Conservation (phyloP, 805 yeast genomes). For the Grigorovia yakushimaensis region DNA sequence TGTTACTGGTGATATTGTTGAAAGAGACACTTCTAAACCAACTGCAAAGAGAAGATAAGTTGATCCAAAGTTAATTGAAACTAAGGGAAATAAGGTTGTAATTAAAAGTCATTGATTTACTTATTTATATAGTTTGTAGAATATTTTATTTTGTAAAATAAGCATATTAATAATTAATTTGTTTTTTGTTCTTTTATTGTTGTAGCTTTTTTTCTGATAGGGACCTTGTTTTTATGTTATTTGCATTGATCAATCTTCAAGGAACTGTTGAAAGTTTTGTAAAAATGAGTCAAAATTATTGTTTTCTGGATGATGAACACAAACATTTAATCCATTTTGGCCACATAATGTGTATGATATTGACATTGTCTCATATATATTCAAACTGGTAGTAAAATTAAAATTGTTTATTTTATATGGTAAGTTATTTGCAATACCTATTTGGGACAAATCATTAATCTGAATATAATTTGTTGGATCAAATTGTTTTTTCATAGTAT, state of each 20-base stretch:
- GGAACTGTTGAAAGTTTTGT: constrained; percentile 21
- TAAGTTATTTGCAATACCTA: constrained; percentile 3
- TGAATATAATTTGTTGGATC: constrained; percentile 14
- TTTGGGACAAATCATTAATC: constrained; percentile 21
- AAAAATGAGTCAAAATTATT: constrained; percentile 22
- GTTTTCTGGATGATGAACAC: constrained; percentile 23
- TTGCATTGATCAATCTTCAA: constrained; percentile 9
- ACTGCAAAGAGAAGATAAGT: constrained; percentile 41
- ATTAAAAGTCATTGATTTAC: too few species aligned
- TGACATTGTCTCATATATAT: constrained; percentile 18
- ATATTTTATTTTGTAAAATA: not conserved
- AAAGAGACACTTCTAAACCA: constrained; percentile 47
- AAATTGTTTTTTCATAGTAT: constrained; percentile 16
- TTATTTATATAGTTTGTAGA: not conserved
- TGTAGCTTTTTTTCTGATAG: too few species aligned
- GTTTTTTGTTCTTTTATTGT: not conserved
- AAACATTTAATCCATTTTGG: constrained; percentile 17
- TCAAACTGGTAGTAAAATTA: constrained; percentile 18
- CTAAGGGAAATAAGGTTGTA: too few species aligned
- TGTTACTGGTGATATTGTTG: constrained; percentile 82
- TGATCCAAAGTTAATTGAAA: not conserved
- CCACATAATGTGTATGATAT: constrained; percentile 17
- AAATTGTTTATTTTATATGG: constrained; percentile 13
- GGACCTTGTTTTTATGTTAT: not conserved
- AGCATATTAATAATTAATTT: not conserved